Base-by-base conservation (phyloP, 805 yeast genomes). In the Teunomyces barrocoloradensis region DNA sequence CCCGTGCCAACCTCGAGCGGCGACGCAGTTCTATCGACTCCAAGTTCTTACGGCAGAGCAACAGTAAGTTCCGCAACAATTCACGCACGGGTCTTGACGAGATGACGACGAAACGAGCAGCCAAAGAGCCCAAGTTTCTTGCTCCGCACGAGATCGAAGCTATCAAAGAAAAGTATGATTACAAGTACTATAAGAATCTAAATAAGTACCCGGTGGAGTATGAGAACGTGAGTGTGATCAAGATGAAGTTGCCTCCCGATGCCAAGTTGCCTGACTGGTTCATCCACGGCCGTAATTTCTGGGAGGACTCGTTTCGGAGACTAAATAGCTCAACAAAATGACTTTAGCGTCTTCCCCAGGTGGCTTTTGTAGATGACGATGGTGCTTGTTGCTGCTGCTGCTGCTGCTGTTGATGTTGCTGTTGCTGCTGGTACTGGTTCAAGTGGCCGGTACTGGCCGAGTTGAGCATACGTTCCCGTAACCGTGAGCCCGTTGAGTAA, bases 211-310 rank as follows among this genome's bases (percentile, higher is more conserved):
- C 63, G 21, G 55, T 59, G 29, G 64, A 60, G 35, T 66, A 59
- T 53, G 69, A 65, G 39, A 67, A 68, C 51, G 71, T 69, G n/a
- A 66, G 69, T 13, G 60, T 62, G 27, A 65, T 78, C 34, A 69
- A 66, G 53, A 59, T 82, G 45, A 69, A 68, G 43, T 72, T 87
- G 5, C 96, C 96, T 0, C 68, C 75, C 6, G 89, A 83, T 43
- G 65, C 72, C 10, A 70, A 75, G 35, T 69, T 89, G n/a, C 96
- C 96, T 0, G 69, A 61, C 1, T 89, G 97, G 97, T 87, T 88
- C 56, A 70, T 70, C 17, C 63, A 68, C 27, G 87, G 86, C 48
- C 64, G 91, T 49, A 78, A 81, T 50, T 58, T 70, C 45, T 87
- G 92, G 95, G 90, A 85, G 54, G 65, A 63, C 41, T 74, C 63